phyloP scores from a whole-genome alignment of 805 yeast genomes.

The Pichia scutulata region DNA sequence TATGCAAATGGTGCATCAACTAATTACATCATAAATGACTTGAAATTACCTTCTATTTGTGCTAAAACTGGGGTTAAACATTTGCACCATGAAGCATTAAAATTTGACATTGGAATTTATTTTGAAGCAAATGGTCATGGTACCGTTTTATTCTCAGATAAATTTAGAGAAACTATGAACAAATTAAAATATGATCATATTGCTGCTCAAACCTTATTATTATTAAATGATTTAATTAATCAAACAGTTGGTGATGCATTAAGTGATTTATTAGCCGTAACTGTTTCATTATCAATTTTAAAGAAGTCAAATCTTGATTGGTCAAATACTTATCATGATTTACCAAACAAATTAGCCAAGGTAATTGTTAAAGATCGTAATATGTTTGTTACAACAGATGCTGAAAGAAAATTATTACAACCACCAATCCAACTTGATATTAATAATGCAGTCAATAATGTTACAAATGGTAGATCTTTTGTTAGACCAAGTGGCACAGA shows the following conservation, averaged over 20 bases:
- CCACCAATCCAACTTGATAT: conserved; percentile 70
- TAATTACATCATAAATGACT: conserved; percentile 47
- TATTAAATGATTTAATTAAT: conserved; percentile 69
- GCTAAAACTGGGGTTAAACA: conserved; percentile 97
- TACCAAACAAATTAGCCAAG: conserved; percentile 80
- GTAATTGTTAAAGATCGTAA: conserved; percentile 78
- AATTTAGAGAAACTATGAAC: conserved; percentile 36
- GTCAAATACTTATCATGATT: conserved; percentile 70
- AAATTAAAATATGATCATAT: conserved; percentile 34
- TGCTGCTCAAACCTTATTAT: conserved; percentile 47
- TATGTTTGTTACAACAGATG: conserved; percentile 76
- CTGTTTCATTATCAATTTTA: conserved; percentile 50
- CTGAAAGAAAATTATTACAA: conserved; percentile 71
- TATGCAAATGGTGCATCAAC: conserved; percentile 96
- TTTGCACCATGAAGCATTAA: conserved; percentile 82
- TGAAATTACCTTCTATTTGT: conserved; percentile 73
- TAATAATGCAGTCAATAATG: conserved; percentile 50
- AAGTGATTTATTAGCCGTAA: conserved; percentile 77
- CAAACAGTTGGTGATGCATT: conserved; percentile 99
- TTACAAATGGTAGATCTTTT: conserved; percentile 64
- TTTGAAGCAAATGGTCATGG: conserved; percentile 99
- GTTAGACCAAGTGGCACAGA: conserved; percentile 98
- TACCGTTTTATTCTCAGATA: conserved; percentile 72
- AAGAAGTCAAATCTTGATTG: conserved; percentile 51
- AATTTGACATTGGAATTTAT: conserved; percentile 85